These are phyloP conservation scores for Ammopiptanthus mongolicus DNA, from an alignment of 306 rosid species.

Conservation along the genomic window DNA sequence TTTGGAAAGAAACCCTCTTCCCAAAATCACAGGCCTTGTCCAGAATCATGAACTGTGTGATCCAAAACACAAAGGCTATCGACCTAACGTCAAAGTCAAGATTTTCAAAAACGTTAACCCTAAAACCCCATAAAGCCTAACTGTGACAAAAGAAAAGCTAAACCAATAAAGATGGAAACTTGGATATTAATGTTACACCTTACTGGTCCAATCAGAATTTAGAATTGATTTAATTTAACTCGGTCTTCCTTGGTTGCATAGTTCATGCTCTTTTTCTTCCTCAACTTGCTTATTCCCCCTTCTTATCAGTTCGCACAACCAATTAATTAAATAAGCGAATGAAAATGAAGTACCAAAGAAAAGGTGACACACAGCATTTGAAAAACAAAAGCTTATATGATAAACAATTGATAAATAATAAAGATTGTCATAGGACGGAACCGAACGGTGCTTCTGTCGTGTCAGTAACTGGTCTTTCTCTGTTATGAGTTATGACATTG, in stretches of 20 bases:
- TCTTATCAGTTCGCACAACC: conserved; percentile 15
- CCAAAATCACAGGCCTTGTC: conserved; percentile 21
- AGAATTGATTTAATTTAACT: conserved; percentile 27
- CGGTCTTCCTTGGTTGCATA: conserved; percentile 17
- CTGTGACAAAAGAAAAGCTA: not conserved
- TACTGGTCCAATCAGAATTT: conserved; percentile 40
- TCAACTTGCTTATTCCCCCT: conserved; percentile 18
- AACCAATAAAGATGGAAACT: not conserved
- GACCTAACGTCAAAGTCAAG: conserved; percentile 13
- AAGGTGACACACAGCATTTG: conserved; percentile 15
- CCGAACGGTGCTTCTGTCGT: not conserved
- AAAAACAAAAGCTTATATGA: not conserved
- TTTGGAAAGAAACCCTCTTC: conserved; percentile 41
- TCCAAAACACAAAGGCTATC: conserved; percentile 24
- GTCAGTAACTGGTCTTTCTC: not conserved
- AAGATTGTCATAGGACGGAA: conserved; percentile 7
- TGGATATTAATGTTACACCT: conserved; percentile 25
- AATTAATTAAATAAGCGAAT: conserved; percentile 18
- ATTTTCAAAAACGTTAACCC: conserved; percentile 28
- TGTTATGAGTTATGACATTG: no score
- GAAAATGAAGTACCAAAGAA: conserved; percentile 3
- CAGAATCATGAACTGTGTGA: conserved; percentile 36
- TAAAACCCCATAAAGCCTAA: conserved; percentile 27
- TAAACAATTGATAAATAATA: not conserved
- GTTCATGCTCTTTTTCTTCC: conserved; percentile 33